A percentile compares a stretch with the other conserved stretches of the same genome.
phyloP scores from a whole-genome alignment of 129 eudicot genomes.

The Smallanthus sonchifolius region DNA sequence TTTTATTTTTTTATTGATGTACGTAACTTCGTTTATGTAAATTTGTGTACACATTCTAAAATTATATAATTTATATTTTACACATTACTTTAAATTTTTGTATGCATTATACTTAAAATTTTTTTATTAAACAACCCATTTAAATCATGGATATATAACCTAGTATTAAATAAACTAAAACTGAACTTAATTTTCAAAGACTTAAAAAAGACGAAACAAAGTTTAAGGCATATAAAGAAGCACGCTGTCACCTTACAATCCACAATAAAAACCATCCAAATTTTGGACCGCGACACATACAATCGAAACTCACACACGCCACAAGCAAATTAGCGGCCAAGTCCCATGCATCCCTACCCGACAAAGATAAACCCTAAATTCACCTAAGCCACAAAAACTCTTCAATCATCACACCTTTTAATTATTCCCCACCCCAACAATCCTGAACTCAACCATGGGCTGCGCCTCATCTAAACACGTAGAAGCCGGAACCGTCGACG shows the following conservation, averaged over 20 bases:
- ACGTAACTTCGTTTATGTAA: too few species aligned
- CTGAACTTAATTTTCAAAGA: background rate
- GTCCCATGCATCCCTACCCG: conserved; percentile 2
- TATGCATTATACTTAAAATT: too few species aligned
- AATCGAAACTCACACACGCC: conserved; percentile 1
- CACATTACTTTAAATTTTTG: too few species aligned
- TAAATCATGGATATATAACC: too few species aligned
- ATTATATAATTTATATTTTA: too few species aligned
- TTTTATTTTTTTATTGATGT: too few species aligned
- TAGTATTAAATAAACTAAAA: background rate
- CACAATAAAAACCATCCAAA: conserved; percentile 6
- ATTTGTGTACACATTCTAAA: too few species aligned
- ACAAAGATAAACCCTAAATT: conserved; percentile 30
- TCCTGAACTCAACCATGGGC: conserved; percentile 49
- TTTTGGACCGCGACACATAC: conserved; percentile 1
- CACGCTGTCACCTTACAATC: conserved; percentile 25
- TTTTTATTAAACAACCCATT: too few species aligned
- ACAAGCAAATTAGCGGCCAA: background rate
- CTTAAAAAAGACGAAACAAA: background rate
- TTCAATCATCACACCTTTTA: background rate
- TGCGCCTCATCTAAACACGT: conserved; percentile 78
- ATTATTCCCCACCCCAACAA: background rate
- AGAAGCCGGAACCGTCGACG: conserved; percentile 45
- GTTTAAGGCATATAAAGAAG: background rate
- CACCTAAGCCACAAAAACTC: conserved; percentile 22